Percentiles rank a stretch among this genome's conserved stretches.
These are phyloP conservation scores for Moesziomyces sp. DNA, from an alignment of 1,284 basidiomycete genomes.

Conservation along the genomic window DNA sequence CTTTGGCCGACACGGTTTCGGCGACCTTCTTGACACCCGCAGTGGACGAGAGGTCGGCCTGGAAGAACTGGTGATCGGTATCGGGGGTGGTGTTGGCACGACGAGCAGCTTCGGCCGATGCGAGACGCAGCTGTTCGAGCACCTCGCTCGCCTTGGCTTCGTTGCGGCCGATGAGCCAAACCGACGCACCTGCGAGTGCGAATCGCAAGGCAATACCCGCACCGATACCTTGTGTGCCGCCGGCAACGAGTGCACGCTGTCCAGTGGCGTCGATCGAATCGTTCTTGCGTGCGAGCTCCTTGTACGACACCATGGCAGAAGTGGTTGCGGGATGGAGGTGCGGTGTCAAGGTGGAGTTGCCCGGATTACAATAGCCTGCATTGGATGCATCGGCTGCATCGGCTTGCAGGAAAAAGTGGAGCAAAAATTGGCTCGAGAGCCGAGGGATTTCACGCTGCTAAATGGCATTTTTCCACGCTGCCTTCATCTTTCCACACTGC, in stretches of 20 bases:
- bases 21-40: conserved; percentile 57
- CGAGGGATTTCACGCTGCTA: too few species aligned
- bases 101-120: conserved; percentile 40
- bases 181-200: conserved; percentile 62
- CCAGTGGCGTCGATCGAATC: conserved; percentile 18
- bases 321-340: background rate
- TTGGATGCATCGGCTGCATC: too few species aligned
- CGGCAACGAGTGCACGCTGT: conserved; percentile 49
- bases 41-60: conserved; percentile 66
- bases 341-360: too few species aligned
- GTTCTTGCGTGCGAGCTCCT: conserved; percentile 37
- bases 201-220: conserved; percentile 60
- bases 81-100: conserved; percentile 6
- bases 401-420: too few species aligned
- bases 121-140: conserved; percentile 55
- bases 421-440: too few species aligned
- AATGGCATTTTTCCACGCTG: too few species aligned
- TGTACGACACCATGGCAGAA: conserved; percentile 20
- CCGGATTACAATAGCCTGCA: too few species aligned
- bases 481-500: too few species aligned
- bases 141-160: conserved; percentile 57
- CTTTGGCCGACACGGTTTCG: conserved; percentile 40
- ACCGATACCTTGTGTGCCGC: conserved; percentile 62
- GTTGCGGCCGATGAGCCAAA: conserved; percentile 68
- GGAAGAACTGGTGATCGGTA: conserved; percentile 61